Conservation (phyloP, 495 filamentous ascomycete species). For the Podospora pseudoanserina region DNA sequence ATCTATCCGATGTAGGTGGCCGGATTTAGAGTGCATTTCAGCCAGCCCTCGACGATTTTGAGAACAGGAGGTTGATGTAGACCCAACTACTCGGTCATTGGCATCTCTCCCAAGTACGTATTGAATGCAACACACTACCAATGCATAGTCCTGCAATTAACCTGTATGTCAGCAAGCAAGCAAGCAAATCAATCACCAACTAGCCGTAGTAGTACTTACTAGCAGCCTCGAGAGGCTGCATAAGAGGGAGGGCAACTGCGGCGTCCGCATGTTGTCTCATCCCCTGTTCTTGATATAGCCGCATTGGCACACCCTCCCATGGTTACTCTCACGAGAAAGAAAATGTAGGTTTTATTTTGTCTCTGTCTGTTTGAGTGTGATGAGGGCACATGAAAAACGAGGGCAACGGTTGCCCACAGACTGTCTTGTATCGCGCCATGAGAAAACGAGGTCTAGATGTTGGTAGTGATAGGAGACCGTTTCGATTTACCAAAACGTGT, state of each 20-base stretch:
- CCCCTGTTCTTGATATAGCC: background rate
- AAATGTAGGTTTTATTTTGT: background rate
- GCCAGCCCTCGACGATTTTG: background rate
- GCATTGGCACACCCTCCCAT: background rate
- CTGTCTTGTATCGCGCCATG: background rate
- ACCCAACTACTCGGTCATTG: constrained; percentile 7
- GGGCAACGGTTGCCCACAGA: background rate
- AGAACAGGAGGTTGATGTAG: background rate
- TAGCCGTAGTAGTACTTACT: no score
- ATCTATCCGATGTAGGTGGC: background rate
- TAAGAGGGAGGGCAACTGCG: background rate
- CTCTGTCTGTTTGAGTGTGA: background rate
- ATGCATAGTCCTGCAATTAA: background rate
- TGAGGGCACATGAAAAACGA: background rate
- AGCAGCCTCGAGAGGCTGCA: background rate
- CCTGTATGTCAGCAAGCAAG: background rate
- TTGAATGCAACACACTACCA: background rate
- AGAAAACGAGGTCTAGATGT: background rate
- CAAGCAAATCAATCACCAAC: background rate
- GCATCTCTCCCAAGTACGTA: background rate
- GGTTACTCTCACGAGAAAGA: background rate
- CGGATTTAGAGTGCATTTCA: background rate
- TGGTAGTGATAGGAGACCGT: background rate
- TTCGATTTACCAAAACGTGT: background rate
- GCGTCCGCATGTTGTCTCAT: background rate